These are phyloP conservation scores for Apodospora peruviana DNA, from an alignment of 495 filamentous ascomycete genomes.

Conservation along the genomic window DNA sequence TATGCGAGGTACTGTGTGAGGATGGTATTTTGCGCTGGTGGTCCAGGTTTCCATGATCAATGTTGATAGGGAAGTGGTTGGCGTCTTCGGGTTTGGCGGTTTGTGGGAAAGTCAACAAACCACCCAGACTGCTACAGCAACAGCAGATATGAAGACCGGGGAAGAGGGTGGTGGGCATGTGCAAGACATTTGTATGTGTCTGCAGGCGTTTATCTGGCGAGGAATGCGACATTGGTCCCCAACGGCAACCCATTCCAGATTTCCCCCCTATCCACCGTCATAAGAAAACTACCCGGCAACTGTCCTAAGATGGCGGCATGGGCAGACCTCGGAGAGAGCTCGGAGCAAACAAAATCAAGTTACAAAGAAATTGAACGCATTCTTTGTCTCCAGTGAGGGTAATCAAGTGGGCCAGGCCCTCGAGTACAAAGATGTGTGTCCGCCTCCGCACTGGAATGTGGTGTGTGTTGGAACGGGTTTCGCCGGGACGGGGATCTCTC, in stretches of 20 bases:
- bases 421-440: background rate
- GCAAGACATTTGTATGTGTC: conserved; percentile 27
- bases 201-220: conserved; percentile 4
- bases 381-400: background rate
- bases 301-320: background rate
- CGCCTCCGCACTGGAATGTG: background rate
- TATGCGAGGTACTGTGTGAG: too few species aligned
- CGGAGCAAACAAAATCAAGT: background rate
- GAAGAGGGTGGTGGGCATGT: conserved; percentile 8
- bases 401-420: background rate
- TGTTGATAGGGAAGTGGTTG: conserved; percentile 3
- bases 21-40: background rate
- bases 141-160: conserved; percentile 16
- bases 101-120: conserved; percentile 21
- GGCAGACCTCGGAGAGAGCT: conserved; percentile 1
- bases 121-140: conserved; percentile 19
- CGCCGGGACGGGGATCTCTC: background rate
- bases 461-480: background rate
- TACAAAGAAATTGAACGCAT: background rate
- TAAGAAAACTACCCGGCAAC: background rate
- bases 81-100: background rate
- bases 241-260: conserved; percentile 19
- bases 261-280: background rate
- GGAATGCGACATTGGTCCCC: conserved; percentile 13
- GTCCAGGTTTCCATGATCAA: conserved; percentile 12